phyloP scores from a whole-genome alignment of 495 filamentous ascomycete genomes.

The Articulospora tetracladia region DNA sequence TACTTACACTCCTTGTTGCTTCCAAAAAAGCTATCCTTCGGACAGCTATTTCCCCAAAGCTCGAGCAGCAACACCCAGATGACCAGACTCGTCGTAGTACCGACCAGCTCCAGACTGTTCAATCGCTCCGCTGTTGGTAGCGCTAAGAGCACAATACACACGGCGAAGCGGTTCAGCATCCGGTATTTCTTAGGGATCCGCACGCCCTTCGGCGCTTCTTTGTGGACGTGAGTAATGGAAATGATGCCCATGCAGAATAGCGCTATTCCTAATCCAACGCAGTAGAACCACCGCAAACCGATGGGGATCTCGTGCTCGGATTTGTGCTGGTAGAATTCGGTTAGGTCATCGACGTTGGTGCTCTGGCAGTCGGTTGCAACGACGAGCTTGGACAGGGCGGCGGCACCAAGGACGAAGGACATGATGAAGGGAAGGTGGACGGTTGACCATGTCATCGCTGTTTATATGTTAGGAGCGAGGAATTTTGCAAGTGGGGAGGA shows the following conservation, averaged over 20 bases:
- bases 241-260: constrained; percentile 48
- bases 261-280: constrained; percentile 47
- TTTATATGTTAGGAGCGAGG: constrained; percentile 13
- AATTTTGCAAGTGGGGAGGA: neutral
- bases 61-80: constrained; percentile 45
- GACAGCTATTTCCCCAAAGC: constrained; percentile 43
- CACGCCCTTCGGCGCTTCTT: constrained; percentile 26
- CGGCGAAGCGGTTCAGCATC: constrained; percentile 39
- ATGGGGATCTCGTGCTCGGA: constrained; percentile 37
- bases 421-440: constrained; percentile 53
- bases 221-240: constrained; percentile 39
- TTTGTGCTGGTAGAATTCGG: constrained; percentile 36
- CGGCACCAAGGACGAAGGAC: constrained; percentile 49
- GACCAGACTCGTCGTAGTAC: constrained; percentile 42
- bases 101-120: constrained; percentile 45
- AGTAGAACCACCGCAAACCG: constrained; percentile 57
- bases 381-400: constrained; percentile 49
- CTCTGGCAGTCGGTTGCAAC: constrained; percentile 45
- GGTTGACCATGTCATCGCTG: constrained; percentile 37
- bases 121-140: constrained; percentile 42
- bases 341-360: constrained; percentile 38
- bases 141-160: constrained; percentile 42
- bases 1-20: constrained; percentile 21
- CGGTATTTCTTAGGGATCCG: constrained; percentile 44
- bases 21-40: constrained; percentile 33